A percentile compares a stretch with the other conserved stretches of the same genome.
These are phyloP conservation scores for Hyphopichia pseudoburtonii DNA, from an alignment of 1,139 yeast species.

Conservation along the genomic window DNA sequence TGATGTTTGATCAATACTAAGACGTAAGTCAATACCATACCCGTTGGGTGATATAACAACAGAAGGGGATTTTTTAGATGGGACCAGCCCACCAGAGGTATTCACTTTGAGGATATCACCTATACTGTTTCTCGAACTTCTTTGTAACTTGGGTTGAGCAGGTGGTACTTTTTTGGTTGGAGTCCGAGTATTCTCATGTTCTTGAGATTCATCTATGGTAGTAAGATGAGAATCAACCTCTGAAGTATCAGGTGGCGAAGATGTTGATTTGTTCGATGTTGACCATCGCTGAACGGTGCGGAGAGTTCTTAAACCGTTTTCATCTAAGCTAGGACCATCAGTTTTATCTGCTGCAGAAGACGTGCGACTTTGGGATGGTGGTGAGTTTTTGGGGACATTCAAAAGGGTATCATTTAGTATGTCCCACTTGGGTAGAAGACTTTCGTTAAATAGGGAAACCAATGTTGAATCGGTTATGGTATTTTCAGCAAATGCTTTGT, in stretches of 20 bases:
- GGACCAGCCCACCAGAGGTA: not conserved
- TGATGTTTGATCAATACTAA: slow-evolving; percentile 28
- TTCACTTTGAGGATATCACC: no score
- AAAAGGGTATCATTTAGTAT: slow-evolving; percentile 19
- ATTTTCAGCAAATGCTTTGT: slow-evolving; percentile 31
- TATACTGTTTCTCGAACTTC: no score
- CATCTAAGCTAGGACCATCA: slow-evolving; percentile 1
- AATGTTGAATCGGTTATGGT: slow-evolving; percentile 20
- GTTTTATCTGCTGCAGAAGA: not conserved
- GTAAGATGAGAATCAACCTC: no score
- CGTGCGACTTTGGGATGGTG: not conserved
- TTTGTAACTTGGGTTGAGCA: no score
- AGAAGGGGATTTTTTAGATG: no score
- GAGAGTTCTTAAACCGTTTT: slow-evolving; percentile 18
- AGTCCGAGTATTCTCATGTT: no score
- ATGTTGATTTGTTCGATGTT: no score
- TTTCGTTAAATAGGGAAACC: slow-evolving; percentile 22
- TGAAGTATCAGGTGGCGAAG: no score
- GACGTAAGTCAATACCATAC: slow-evolving; percentile 38
- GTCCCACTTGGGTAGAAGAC: slow-evolving; percentile 33
- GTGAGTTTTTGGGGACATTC: slow-evolving; percentile 1
- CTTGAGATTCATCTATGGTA: no score
- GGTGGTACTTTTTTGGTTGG: no score
- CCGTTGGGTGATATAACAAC: slow-evolving; percentile 13
- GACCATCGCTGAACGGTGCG: slow-evolving; percentile 12